phyloP scores from a whole-genome alignment of 202 grass and related monocot species.

The Carex arenaria region DNA sequence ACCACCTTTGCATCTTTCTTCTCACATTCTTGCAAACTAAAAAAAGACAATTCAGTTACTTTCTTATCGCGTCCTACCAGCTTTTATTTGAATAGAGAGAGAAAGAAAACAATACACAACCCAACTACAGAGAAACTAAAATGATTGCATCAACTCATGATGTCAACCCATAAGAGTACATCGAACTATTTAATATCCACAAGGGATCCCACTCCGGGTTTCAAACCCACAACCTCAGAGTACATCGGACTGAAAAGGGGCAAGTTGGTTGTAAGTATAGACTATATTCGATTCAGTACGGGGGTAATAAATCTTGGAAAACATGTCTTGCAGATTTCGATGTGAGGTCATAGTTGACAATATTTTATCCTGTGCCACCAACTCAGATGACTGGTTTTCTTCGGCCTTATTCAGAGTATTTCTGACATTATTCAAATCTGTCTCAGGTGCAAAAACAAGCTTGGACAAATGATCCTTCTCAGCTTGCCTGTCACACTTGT shows the following conservation, averaged over 20 bases:
- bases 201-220: too few species aligned
- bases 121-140: neutral
- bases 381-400: constrained; percentile 55
- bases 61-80: neutral
- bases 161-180: neutral
- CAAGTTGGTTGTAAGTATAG: constrained; percentile 75
- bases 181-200: too few species aligned
- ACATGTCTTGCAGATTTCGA: constrained; percentile 62
- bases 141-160: neutral
- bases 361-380: constrained; percentile 77
- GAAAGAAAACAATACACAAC: neutral
- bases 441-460: constrained; percentile 75
- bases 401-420: constrained; percentile 66
- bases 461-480: constrained; percentile 89
- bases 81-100: neutral
- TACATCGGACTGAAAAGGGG: constrained; percentile 31
- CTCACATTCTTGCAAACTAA: neutral
- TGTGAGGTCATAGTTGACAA: constrained; percentile 77
- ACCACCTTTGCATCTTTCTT: neutral
- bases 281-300: constrained; percentile 74
- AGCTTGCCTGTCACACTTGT: constrained; percentile 80
- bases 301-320: constrained; percentile 77
- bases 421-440: constrained; percentile 74
- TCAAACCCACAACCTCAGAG: too few species aligned
- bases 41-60: neutral